Conservation (phyloP, 495 filamentous ascomycete species). For the Aspergillus carlsbadensis region DNA sequence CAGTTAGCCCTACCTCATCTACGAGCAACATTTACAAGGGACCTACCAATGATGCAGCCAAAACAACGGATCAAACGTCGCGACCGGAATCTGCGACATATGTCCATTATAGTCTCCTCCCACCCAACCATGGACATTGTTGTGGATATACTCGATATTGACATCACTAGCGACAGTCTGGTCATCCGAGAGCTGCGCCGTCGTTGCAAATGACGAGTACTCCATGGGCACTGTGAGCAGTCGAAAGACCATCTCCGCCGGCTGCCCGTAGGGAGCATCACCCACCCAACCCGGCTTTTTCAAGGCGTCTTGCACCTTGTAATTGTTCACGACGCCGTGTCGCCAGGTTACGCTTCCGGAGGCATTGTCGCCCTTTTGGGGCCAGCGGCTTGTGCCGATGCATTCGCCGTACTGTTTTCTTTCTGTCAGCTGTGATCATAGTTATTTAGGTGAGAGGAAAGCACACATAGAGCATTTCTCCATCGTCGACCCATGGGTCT, state of each 20-base stretch:
- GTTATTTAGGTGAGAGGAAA: neutral
- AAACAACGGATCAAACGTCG: neutral
- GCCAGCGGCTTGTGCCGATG: neutral
- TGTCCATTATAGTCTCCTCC: slow-evolving; percentile 1
- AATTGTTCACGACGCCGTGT: neutral
- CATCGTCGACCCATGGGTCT: neutral
- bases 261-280: neutral
- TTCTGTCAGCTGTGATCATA: neutral
- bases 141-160: neutral
- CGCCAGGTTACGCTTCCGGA: neutral
- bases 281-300: neutral
- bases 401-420: neutral
- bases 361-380: neutral
- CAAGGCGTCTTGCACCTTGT: neutral
- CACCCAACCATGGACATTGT: neutral
- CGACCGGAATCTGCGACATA: neutral
- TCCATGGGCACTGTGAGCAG: slow-evolving; percentile 1
- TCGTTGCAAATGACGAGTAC: neutral
- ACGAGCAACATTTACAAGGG: neutral
- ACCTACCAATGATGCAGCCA: neutral
- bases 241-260: neutral
- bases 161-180: neutral
- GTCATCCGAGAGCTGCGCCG: neutral
- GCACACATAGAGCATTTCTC: neutral
- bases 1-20: neutral